A percentile compares a stretch with the other conserved stretches of the same genome.
Evolutionary conservation across 2,329 filamentous ascomycete genomes (phyloP).

Genomic region (Pseudocercospora cruenta): DNA sequence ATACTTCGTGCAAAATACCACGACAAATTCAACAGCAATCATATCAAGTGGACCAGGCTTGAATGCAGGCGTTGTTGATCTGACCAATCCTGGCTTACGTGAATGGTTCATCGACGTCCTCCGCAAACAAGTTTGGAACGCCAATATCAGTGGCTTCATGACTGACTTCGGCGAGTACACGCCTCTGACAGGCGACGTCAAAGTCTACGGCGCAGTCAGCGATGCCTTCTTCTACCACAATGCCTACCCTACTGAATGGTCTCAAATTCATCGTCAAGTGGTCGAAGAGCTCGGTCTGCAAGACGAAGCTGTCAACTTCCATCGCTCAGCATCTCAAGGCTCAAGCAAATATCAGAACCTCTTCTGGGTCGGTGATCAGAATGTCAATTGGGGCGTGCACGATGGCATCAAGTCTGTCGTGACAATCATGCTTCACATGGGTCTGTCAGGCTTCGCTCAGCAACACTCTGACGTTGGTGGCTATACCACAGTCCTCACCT

Average conservation of each 20-base stretch:
- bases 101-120: conserved; percentile 42
- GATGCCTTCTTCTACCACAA: conserved; percentile 43
- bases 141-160: conserved; percentile 44
- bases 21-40: conserved; percentile 39
- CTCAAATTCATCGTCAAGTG: conserved; percentile 38
- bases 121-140: conserved; percentile 40
- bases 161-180: conserved; percentile 45
- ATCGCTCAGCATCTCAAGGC: conserved; percentile 41
- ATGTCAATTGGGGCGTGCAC: conserved; percentile 40
- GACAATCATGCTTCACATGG: conserved; percentile 43
- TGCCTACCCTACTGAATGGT: conserved; percentile 42
- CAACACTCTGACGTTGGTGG: conserved; percentile 44
- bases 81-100: conserved; percentile 40
- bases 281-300: conserved; percentile 35
- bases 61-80: conserved; percentile 43
- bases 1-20: conserved; percentile 43
- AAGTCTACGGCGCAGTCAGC: conserved; percentile 35
- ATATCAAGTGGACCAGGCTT: conserved; percentile 44
- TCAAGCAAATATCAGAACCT: conserved; percentile 42
- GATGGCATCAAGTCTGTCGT: conserved; percentile 44
- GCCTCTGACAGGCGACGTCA: conserved; percentile 35
- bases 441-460: conserved; percentile 42
- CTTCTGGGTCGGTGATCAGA: conserved; percentile 46
- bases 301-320: conserved; percentile 41
- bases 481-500: conserved; percentile 41